Conservation (phyloP, 2,329 filamentous ascomycete genomes). For the Aureobasidium melanogenum region DNA sequence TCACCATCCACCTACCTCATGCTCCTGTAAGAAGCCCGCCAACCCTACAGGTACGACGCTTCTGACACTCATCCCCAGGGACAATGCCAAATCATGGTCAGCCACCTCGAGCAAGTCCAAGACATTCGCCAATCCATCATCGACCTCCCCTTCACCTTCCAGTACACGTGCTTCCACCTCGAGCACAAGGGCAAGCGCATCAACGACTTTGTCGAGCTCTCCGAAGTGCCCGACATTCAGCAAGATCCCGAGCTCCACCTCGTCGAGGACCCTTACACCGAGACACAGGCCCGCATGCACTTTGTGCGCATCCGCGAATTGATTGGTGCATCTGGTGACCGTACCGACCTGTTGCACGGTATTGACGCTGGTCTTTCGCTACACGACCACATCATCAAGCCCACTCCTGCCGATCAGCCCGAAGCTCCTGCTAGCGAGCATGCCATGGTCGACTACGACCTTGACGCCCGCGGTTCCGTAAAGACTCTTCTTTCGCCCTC, state of each 20-base stretch:
- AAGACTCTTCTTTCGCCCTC: conserved; percentile 61
- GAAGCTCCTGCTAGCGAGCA: conserved; percentile 20
- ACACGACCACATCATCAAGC: conserved; percentile 60
- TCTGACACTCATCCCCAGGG: background rate
- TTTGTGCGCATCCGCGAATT: conserved; percentile 83
- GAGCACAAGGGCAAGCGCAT: conserved; percentile 81
- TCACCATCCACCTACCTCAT: conserved; percentile 76
- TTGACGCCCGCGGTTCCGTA: conserved; percentile 59
- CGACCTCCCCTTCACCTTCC: conserved; percentile 84
- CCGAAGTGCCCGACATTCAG: conserved; percentile 73
- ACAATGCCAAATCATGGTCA: conserved; percentile 15
- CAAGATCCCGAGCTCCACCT: conserved; percentile 70
- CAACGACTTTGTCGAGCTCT: conserved; percentile 91
- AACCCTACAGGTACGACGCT: conserved; percentile 52
- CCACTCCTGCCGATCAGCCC: conserved; percentile 8
- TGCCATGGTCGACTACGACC: conserved; percentile 64
- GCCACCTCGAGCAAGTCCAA: conserved; percentile 82
- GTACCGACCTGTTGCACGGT: conserved; percentile 78
- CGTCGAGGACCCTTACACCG: conserved; percentile 92
- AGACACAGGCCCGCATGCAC: conserved; percentile 96
- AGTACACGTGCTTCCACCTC: conserved; percentile 98
- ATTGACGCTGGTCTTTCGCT: conserved; percentile 77
- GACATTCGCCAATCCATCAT: conserved; percentile 95
- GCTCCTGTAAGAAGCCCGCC: conserved; percentile 59
- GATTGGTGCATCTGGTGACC: conserved; percentile 82